phyloP scores from a whole-genome alignment of 2,329 filamentous ascomycete species.

The Fusarium brachygibbosum region DNA sequence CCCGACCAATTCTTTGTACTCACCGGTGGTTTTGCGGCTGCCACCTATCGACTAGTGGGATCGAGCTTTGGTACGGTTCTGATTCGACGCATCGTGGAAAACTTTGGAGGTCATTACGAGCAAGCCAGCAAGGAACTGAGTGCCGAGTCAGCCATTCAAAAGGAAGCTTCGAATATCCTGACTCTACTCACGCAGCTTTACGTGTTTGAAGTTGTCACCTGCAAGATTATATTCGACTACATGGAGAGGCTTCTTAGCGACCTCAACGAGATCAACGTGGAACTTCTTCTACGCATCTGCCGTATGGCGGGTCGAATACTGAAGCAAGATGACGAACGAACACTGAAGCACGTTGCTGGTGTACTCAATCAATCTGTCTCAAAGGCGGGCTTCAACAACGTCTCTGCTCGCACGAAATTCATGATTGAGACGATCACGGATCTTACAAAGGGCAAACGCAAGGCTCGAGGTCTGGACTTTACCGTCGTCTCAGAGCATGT shows the following conservation, averaged over 20 bases:
- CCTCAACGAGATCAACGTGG: slow-evolving; percentile 88
- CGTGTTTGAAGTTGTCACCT: slow-evolving; percentile 88
- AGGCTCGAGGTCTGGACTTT: slow-evolving; percentile 78
- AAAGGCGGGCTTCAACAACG: slow-evolving; percentile 74
- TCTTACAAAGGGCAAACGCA: slow-evolving; percentile 93
- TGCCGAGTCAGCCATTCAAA: slow-evolving; percentile 57
- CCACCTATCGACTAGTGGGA: slow-evolving; percentile 87
- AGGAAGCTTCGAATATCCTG: slow-evolving; percentile 76
- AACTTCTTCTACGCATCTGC: slow-evolving; percentile 87
- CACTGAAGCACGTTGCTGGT: slow-evolving; percentile 89
- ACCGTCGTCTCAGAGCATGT: slow-evolving; percentile 84
- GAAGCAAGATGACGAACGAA: slow-evolving; percentile 87
- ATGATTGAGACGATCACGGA: slow-evolving; percentile 98
- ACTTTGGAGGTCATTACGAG: slow-evolving; percentile 77
- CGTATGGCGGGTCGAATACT: slow-evolving; percentile 85
- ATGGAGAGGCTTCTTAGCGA: slow-evolving; percentile 81
- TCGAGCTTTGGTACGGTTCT: slow-evolving; percentile 91
- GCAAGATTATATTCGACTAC: slow-evolving; percentile 90
- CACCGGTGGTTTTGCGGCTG: slow-evolving; percentile 89
- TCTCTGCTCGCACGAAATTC: slow-evolving; percentile 92
- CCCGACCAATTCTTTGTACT: slow-evolving; percentile 93
- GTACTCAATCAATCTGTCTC: slow-evolving; percentile 80
- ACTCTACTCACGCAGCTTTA: slow-evolving; percentile 89
- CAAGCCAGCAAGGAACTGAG: slow-evolving; percentile 55
- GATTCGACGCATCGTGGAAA: slow-evolving; percentile 80